Conservation (phyloP, 1,284 basidiomycete species). For the Leucoagaricus sp. region DNA sequence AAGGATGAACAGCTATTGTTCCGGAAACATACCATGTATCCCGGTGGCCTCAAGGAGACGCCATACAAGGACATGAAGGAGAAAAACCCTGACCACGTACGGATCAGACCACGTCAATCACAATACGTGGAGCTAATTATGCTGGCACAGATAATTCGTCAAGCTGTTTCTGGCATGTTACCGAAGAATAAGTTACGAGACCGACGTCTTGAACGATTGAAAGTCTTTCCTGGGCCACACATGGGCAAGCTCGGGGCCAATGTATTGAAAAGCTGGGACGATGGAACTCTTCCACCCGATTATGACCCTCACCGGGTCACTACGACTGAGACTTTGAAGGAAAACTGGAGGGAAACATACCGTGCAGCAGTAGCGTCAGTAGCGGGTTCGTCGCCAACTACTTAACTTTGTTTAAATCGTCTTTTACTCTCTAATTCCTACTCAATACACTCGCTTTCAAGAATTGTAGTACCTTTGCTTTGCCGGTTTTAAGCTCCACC, state of each 20-base stretch:
- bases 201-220: constrained; percentile 79
- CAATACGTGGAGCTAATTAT: background rate
- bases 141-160: constrained; percentile 80
- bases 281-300: constrained; percentile 61
- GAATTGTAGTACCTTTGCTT: background rate
- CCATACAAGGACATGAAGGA: constrained; percentile 82
- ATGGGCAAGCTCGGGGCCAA: constrained; percentile 72
- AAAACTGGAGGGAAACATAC: constrained; percentile 24
- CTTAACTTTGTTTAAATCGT: constrained; percentile 5
- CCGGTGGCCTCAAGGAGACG: constrained; percentile 92
- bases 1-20: constrained; percentile 91
- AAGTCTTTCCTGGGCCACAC: constrained; percentile 79
- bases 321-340: constrained; percentile 36
- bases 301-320: constrained; percentile 44
- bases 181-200: constrained; percentile 95
- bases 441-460: background rate
- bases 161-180: constrained; percentile 95
- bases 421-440: background rate
- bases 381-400: constrained; percentile 6
- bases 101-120: constrained; percentile 29
- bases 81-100: constrained; percentile 89
- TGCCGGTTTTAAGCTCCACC: background rate
- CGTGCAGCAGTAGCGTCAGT: constrained; percentile 8
- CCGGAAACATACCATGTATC: constrained; percentile 90
- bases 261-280: constrained; percentile 75